A percentile compares a stretch with the other conserved stretches of the same genome.
These are phyloP conservation scores for Kuraishia ogatae DNA, from an alignment of 805 yeast species.

Conservation along the genomic window DNA sequence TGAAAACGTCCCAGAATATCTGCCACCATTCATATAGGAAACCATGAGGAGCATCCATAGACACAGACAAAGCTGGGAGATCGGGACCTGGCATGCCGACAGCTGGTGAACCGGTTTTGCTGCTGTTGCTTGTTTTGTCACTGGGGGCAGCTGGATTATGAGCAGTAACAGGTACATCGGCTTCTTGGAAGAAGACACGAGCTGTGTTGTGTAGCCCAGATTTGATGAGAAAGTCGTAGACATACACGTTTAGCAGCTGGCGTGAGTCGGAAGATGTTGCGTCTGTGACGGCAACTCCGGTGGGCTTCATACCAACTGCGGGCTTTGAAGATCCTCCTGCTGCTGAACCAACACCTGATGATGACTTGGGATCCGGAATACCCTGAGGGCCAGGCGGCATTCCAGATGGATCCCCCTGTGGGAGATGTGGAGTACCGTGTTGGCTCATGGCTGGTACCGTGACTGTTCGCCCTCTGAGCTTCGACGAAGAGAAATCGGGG, in stretches of 20 bases:
- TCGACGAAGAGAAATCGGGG: not conserved
- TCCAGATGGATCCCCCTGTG: not conserved
- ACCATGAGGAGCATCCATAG: slow-evolving; percentile 81
- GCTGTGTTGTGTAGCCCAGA: slow-evolving; percentile 69
- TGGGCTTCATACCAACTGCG: slow-evolving; percentile 9
- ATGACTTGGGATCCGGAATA: not conserved
- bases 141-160: slow-evolving; percentile 8
- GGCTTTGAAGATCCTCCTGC: not conserved
- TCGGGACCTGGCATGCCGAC: slow-evolving; percentile 17
- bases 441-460: slow-evolving; percentile 4
- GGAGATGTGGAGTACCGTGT: slow-evolving; percentile 4
- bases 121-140: not conserved
- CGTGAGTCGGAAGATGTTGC: slow-evolving; percentile 42
- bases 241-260: slow-evolving; percentile 69
- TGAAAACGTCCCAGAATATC: slow-evolving; percentile 89
- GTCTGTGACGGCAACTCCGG: slow-evolving; percentile 26
- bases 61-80: slow-evolving; percentile 40
- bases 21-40: slow-evolving; percentile 94
- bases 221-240: slow-evolving; percentile 77
- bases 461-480: not conserved
- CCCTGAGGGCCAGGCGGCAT: not conserved
- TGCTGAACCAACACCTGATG: not conserved
- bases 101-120: slow-evolving; percentile 1
- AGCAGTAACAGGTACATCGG: slow-evolving; percentile 48
- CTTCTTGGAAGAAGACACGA: slow-evolving; percentile 63